Percentiles rank a stretch among this genome's conserved stretches.
Conservation (phyloP, 2,329 filamentous ascomycete species). For the Sphaerostilbella broomeana region DNA sequence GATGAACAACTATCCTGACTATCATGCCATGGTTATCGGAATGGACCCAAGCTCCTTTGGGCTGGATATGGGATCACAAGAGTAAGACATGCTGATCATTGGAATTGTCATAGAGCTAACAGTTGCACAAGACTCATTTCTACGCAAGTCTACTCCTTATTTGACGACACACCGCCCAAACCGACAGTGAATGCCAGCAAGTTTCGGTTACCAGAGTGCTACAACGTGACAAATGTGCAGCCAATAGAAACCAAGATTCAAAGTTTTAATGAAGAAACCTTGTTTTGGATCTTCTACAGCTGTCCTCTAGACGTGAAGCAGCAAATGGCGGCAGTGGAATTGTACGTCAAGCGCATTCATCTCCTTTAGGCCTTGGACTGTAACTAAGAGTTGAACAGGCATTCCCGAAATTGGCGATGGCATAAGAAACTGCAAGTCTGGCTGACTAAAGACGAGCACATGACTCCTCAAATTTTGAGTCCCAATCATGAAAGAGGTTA, state of each 20-base stretch:
- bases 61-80: slow-evolving; percentile 49
- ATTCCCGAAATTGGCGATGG: slow-evolving; percentile 61
- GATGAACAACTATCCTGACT: slow-evolving; percentile 59
- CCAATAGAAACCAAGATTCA: slow-evolving; percentile 58
- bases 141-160: slow-evolving; percentile 54
- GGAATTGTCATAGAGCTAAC: background rate
- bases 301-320: slow-evolving; percentile 58
- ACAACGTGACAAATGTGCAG: slow-evolving; percentile 60
- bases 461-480: slow-evolving; percentile 55
- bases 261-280: slow-evolving; percentile 61
- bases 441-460: slow-evolving; percentile 61
- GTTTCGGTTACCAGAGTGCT: slow-evolving; percentile 57
- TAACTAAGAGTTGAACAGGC: slow-evolving; percentile 28
- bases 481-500: slow-evolving; percentile 56
- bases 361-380: background rate
- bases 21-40: slow-evolving; percentile 53
- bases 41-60: slow-evolving; percentile 52
- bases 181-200: slow-evolving; percentile 46
- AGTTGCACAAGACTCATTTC: slow-evolving; percentile 43
- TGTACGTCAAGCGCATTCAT: slow-evolving; percentile 38
- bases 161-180: slow-evolving; percentile 52
- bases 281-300: slow-evolving; percentile 66
- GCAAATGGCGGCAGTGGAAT: slow-evolving; percentile 54
- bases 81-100: slow-evolving; percentile 39
- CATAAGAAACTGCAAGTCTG: slow-evolving; percentile 61